Evolutionary conservation across 805 yeast species (phyloP).

Genomic region (Candida saitoana): DNA sequence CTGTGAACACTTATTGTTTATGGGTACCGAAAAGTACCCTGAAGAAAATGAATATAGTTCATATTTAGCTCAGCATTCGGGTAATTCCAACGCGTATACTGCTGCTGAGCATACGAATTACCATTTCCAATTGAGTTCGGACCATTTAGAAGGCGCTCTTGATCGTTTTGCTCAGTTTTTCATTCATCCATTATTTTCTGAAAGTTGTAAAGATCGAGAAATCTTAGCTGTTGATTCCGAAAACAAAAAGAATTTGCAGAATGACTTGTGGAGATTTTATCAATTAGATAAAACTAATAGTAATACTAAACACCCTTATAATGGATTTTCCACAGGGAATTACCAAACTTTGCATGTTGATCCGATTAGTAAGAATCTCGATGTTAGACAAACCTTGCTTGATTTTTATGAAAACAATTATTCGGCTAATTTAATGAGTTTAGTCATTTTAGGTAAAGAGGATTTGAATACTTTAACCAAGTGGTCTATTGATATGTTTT

Average conservation of each 20-base stretch:
- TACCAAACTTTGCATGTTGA: conserved; percentile 62
- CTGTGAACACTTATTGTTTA: conserved; percentile 59
- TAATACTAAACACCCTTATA: conserved; percentile 75
- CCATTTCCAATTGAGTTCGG: conserved; percentile 77
- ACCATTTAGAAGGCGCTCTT: conserved; percentile 76
- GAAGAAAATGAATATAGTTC: conserved; percentile 69
- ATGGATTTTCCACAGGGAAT: conserved; percentile 90
- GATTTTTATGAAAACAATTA: conserved; percentile 70
- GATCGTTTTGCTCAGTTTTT: conserved; percentile 94
- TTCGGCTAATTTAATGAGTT: conserved; percentile 84
- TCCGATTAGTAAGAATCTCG: conserved; percentile 57
- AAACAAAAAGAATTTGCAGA: conserved; percentile 89
- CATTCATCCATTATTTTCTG: conserved; percentile 73
- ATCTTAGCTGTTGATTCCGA: conserved; percentile 94
- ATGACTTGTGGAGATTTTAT: conserved; percentile 81
- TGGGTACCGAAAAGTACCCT: conserved; percentile 78
- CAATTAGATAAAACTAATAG: conserved; percentile 77
- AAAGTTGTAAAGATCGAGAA: conserved; percentile 81
- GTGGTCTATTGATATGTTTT: conserved; percentile 68
- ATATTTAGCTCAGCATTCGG: conserved; percentile 78
- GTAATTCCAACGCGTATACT: conserved; percentile 89
- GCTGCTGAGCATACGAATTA: conserved; percentile 86
- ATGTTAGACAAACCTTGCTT: conserved; percentile 77
- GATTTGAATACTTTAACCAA: conserved; percentile 62
- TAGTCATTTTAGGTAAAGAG: conserved; percentile 82